Evolutionary conservation across 1,284 basidiomycete species (phyloP), one percentile per base, ranked within the genome.

Genomic region (Thecaphora thlaspeos): DNA sequence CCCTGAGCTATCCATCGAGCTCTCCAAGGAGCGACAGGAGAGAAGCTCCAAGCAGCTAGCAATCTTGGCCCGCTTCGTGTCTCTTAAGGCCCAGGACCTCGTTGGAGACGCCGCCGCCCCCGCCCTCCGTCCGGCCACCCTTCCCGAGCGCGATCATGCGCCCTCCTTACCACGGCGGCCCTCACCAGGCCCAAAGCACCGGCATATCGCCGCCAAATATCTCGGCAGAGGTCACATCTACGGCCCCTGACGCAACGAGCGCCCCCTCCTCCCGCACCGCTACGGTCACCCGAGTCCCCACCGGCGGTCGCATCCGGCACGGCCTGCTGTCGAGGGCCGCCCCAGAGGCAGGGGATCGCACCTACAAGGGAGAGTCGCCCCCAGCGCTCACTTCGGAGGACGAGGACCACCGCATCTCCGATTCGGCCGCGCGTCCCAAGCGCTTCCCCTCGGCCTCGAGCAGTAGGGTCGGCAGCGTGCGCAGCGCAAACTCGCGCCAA

Each of bases 381-480:
- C 49, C 3, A 41, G 41, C n/a, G 48, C 46, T 61, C 43, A 59
- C 59, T 10, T 62, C 63, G 17, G 65, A 68, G 41, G 63, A 67
- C 11, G 63, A 67, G n/a, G 63, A 70, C 8, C 56, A 61, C n/a
- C 45, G 44, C 30, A 53, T 67, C 52, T 67, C 56, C 41, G 67
- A 67, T 37, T 67, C 67, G 7, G 67, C 56, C 2, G 56, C 61
- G n/a, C 59, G 67, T 51, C 67, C 67, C 2, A 49, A 60, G 14
- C 55, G 67, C 21, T 70, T 70, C 19, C 42, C 47, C 24, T 48
- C 59, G 15, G 53, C 59, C 0, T 42, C 54, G 17, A 46, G 36
- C 24, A 56, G 54, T 44, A 47, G 50, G 7, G 32, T 34, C 15
- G 32, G 10, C 32, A 34, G 32, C 32, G 17, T 34, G 4, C 32